Conservation (phyloP, 1,284 basidiomycete species). For the Amylostereum areolatum region DNA sequence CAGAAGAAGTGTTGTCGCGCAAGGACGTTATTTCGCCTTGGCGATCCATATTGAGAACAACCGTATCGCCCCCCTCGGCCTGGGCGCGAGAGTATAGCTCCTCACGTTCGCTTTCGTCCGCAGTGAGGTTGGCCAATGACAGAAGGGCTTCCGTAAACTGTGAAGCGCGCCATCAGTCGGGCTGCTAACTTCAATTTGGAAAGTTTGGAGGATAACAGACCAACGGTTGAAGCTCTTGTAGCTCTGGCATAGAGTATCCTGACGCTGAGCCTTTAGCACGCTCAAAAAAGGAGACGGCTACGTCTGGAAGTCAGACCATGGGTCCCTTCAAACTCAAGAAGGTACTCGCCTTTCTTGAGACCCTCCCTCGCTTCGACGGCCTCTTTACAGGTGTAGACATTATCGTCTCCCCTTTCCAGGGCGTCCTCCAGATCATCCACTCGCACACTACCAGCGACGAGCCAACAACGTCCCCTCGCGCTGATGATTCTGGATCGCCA, state of each 20-base stretch:
- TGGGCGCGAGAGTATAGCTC: conserved; percentile 43
- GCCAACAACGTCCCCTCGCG: conserved; percentile 47
- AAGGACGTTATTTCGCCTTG: neutral
- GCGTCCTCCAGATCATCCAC: conserved; percentile 45
- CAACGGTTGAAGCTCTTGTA: conserved; percentile 31
- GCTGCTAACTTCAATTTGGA: neutral
- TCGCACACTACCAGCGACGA: conserved; percentile 46
- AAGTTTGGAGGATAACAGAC: neutral
- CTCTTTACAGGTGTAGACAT: conserved; percentile 34
- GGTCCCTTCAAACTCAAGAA: neutral
- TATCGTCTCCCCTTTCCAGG: conserved; percentile 35
- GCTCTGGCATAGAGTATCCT: conserved; percentile 21
- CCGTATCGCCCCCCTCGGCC: conserved; percentile 36
- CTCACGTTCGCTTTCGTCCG: conserved; percentile 41
- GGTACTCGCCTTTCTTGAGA: conserved; percentile 26
- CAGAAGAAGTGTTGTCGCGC: neutral
- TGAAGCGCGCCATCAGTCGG: conserved; percentile 1
- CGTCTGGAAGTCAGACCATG: neutral
- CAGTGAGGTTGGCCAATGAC: conserved; percentile 50
- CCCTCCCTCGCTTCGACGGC: conserved; percentile 48
- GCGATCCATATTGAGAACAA: conserved; percentile 18
- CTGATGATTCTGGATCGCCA: conserved; percentile 41
- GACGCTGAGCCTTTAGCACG: conserved; percentile 33
- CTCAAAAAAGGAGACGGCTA: conserved; percentile 46
- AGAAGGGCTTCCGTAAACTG: conserved; percentile 48